Evolutionary conservation across 352 stramenopile genomes (phyloP).

Genomic region (Halophytophthora batemanensis): DNA sequence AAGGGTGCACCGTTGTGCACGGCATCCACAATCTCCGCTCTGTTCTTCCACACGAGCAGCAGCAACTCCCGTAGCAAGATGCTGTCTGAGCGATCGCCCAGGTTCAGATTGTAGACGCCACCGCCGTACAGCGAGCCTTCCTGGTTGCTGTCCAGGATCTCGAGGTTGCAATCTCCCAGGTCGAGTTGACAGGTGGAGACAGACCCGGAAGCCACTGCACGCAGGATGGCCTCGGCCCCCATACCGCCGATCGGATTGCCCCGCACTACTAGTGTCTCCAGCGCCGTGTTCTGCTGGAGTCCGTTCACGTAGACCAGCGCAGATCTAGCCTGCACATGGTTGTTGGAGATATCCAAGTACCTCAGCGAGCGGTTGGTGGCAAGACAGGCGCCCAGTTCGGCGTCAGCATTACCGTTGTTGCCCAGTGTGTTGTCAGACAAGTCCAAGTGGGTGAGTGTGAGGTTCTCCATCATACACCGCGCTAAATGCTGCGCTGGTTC

Average conservation of each 20-base stretch:
- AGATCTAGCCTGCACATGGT: conserved; percentile 60
- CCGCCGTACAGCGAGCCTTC: conserved; percentile 46
- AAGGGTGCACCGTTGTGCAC: conserved; percentile 41
- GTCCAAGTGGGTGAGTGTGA: conserved; percentile 57
- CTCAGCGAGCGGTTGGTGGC: conserved; percentile 64
- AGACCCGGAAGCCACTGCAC: conserved; percentile 38
- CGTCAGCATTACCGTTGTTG: conserved; percentile 63
- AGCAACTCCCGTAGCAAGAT: conserved; percentile 61
- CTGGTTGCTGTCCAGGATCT: conserved; percentile 47
- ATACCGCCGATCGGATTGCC: conserved; percentile 67
- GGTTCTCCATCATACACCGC: conserved; percentile 70
- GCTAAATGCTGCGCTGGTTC: conserved; percentile 61
- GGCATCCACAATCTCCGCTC: conserved; percentile 51
- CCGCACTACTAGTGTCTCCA: conserved; percentile 53
- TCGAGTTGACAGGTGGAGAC: conserved; percentile 58
- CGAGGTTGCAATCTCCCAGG: conserved; percentile 65
- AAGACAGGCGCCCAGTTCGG: conserved; percentile 55
- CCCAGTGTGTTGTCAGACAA: conserved; percentile 73
- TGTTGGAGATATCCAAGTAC: conserved; percentile 62
- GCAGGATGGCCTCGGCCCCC: conserved; percentile 57
- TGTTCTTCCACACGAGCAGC: conserved; percentile 50
- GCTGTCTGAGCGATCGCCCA: conserved; percentile 44
- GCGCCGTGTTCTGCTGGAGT: conserved; percentile 49
- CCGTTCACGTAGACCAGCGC: conserved; percentile 62
- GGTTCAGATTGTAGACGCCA: conserved; percentile 48